A percentile compares a stretch with the other conserved stretches of the same genome.
Evolutionary conservation across 345 rosid genomes (phyloP).

Genomic region (Bruguiera sexangula): DNA sequence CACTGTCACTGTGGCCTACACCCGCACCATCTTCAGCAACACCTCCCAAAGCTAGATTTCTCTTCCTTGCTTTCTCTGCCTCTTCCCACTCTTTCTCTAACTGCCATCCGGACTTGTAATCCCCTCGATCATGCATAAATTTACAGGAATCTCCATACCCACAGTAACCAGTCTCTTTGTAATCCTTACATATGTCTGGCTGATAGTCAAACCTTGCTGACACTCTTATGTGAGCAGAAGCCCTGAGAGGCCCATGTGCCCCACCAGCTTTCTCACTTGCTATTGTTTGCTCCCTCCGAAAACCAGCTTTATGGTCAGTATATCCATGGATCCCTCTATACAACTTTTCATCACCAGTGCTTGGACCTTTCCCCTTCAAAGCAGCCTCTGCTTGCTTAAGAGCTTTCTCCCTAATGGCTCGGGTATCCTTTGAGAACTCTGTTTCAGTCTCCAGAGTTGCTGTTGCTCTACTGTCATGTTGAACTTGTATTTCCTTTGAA

Average conservation of each 20-base stretch:
- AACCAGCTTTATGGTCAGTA: conserved; percentile 85
- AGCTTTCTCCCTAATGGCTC: conserved; percentile 81
- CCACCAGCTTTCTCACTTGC: conserved; percentile 95
- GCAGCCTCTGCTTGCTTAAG: conserved; percentile 65
- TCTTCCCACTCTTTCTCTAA: conserved; percentile 92
- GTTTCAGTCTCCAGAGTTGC: conserved; percentile 88
- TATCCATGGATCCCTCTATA: conserved; percentile 79
- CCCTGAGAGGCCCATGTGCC: conserved; percentile 85
- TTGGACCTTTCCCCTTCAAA: conserved; percentile 53
- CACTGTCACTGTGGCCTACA: conserved; percentile 28
- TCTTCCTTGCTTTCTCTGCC: conserved; percentile 76
- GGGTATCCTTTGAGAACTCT: conserved; percentile 65
- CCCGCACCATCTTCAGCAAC: conserved; percentile 51
- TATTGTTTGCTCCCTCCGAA: conserved; percentile 82
- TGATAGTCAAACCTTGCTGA: conserved; percentile 91
- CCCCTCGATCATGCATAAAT: conserved; percentile 91
- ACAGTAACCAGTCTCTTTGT: conserved; percentile 92
- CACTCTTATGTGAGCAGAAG: conserved; percentile 88
- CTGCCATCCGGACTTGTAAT: conserved; percentile 92
- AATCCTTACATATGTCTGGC: conserved; percentile 88
- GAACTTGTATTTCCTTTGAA: conserved; percentile 84
- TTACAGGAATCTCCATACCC: conserved; percentile 90
- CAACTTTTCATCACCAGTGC: conserved; percentile 53
- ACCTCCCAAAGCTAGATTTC: conserved; percentile 63
- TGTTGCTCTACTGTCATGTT: conserved; percentile 75